Base-by-base conservation (phyloP, 805 yeast genomes). In the Candida koratica region DNA sequence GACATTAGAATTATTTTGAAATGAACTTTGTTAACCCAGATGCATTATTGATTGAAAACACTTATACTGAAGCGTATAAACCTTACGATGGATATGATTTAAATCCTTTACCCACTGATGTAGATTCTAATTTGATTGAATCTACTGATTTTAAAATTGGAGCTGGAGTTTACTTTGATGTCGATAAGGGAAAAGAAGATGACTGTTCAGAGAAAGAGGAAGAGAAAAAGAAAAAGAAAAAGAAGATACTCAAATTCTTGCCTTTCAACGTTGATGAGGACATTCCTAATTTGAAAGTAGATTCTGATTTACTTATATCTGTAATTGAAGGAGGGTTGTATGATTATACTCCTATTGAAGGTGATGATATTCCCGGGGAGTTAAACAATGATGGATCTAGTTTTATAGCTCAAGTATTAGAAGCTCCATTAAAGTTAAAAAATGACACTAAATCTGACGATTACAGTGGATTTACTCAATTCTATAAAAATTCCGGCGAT, bases 131-230 rank as follows among this genome's bases (percentile, higher is more conserved):
- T n/a, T 25, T 12, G 15, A 25, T 26, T 26, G 32, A 34, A 20
- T 20, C 34, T 12, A 28, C 36, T 14, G 36, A 37, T 32, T 6
- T 44, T 19, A 12, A 44, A 18, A 16, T 50, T 19, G 49, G 52
- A 31, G 47, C 52, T 8, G 56, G 56, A 3, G 32, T 50, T 17
- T 46, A 44, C 32, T 37, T 50, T 9, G 46, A 50, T 28, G 28
- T 41, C 13, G 41, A 35, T n/a, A 39, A 41, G 10, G 33, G 44
- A 3, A 18, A 20, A 13, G 43, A 41, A 23, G 36, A 37, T 2
- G 39, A 34, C 31, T 37, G 30, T 27, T 42, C 38, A 22, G 48
- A 44, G 32, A 38, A 41, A 22, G 46, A 42, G 30, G 39, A 42
- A 24, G 43, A 39, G 8, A 18, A 29, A 9, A 37, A 26, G 22